Base-by-base conservation (phyloP, 805 yeast genomes). In the Naumovozyma baii region DNA sequence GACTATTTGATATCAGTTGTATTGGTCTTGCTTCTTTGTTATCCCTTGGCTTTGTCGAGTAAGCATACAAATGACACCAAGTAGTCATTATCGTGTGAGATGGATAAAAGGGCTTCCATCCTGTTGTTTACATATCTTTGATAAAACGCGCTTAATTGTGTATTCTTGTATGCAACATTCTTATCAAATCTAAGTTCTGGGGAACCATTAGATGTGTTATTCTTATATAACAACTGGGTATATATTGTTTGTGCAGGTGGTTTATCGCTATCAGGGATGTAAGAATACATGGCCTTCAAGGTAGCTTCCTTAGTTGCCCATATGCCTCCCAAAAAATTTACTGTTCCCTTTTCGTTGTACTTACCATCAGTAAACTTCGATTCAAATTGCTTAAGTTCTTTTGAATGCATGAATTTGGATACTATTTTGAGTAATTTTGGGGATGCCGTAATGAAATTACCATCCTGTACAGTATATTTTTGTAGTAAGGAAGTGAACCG, bases 271-370 rank as follows among this genome's bases (percentile, higher is more conserved):
- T 33, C 10, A 1, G 51, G 49, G 3, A 49, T 42, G 34, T 26
- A 46, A 15, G 41, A 34, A 9, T 43, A 33, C 18, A 59, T 34
- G 2, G 58, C 48, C 39, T 59, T 59, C 17, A 44, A 48, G 2
- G 46, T 8, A 3, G 60, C 45, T 39, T 59, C 64, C 39, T 59
- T 59, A 2, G 52, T 36, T 3, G 62, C 60, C 64, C 64, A 59
- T 13, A 58, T 38, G 3, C 64, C 61, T 8, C 56, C 56, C 3
- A 54, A 37, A 41, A 54, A 59, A 5, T 37, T 41, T 1, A 35
- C 18, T n/a, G 41, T 20, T 9, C 20, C 13, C 8, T 12, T n/a
- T 20, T 15, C 13, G 15, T 33, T 18, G 5, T 17, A 13, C 2
- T 41, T 31, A 12, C 14, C 14, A 4, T 36, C 12, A 3, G 34